Evolutionary conservation across 1,284 basidiomycete species (phyloP), one percentile per base, ranked within the genome.

Genomic region (Athelia sp.): DNA sequence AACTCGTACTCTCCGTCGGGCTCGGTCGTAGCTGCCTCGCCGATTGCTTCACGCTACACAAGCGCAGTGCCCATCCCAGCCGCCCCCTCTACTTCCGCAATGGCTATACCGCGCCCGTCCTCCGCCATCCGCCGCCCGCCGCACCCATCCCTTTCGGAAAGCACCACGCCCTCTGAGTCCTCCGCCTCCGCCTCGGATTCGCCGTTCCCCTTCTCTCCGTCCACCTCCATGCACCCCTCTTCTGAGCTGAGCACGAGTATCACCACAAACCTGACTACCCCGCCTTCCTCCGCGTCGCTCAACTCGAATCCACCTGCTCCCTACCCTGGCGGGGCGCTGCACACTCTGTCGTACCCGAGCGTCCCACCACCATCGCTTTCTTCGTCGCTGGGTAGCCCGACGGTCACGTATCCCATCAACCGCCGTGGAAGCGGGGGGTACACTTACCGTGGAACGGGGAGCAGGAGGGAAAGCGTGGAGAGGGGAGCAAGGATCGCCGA

Each of bases 301-400:
- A 74, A 73, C 34, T 69, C 69, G 3, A 67, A 69, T 54, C 66
- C 65, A 18, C 65, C 68, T 4, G 57, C 65, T 32, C 61, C 67
- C 15, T 59, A 62, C 46, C 61, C 59, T 4, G 62, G 57, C 4
- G 59, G 65, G 19, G 56, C 57, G 2, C 54, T 58, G 22, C 65
- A 66, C 22, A 58, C 61, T 42, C 68, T 86, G 43, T 69, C 81
- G 4, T 86, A 87, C 61, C 87, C 71, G 1, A 82, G 78, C 8
- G 83, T 84, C 0, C 81, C 81, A 3, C 84, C 84, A 18, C 82
- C 84, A 4, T 84, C 82, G 2, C 63, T 86, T 18, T 82, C 80
- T 3, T 82, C 79, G 6, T 85, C 82, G 3, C 78, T 83, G 53
- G 84, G 84, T 17, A 84, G 81, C 13, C 83, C 81, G 8, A 74